These are phyloP conservation scores for Calonectria crousiana DNA, from an alignment of 2,329 filamentous ascomycete species.

Conservation along the genomic window DNA sequence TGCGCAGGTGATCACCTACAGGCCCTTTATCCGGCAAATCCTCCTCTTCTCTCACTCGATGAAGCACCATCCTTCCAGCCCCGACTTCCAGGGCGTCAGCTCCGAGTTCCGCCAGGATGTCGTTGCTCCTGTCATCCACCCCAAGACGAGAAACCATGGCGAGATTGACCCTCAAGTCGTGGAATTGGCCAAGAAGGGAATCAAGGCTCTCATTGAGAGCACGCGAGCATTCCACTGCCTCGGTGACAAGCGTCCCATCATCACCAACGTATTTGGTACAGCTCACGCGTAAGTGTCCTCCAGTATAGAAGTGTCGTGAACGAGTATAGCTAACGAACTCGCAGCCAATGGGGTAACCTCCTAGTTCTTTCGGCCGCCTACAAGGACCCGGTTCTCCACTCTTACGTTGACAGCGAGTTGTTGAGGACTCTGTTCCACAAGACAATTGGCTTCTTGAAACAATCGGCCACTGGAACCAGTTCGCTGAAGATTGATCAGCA, in stretches of 20 bases:
- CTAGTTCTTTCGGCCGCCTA: slow-evolving; percentile 89
- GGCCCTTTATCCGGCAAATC: slow-evolving; percentile 76
- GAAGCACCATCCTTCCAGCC: slow-evolving; percentile 49
- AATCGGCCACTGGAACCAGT: slow-evolving; percentile 79
- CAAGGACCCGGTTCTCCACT: slow-evolving; percentile 71
- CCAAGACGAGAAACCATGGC: slow-evolving; percentile 50
- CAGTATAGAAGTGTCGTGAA: neutral
- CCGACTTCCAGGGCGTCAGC: slow-evolving; percentile 47
- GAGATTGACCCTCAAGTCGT: slow-evolving; percentile 62
- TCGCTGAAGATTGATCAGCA: slow-evolving; percentile 79
- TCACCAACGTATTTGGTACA: slow-evolving; percentile 97
- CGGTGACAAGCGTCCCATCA: slow-evolving; percentile 75
- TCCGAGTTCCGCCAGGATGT: slow-evolving; percentile 53
- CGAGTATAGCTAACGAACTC: slow-evolving; percentile 25
- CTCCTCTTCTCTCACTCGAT: slow-evolving; percentile 60
- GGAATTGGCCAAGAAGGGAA: slow-evolving; percentile 70
- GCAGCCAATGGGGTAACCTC: slow-evolving; percentile 95
- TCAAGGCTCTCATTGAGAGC: slow-evolving; percentile 84
- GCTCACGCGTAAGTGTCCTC: slow-evolving; percentile 88
- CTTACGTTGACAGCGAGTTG: slow-evolving; percentile 66
- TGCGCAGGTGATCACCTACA: slow-evolving; percentile 88
- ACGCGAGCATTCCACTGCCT: slow-evolving; percentile 83
- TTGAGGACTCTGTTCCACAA: slow-evolving; percentile 74
- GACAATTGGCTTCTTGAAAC: slow-evolving; percentile 81
- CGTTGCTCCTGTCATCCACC: slow-evolving; percentile 53